Evolutionary conservation across 179 eudicot genomes (phyloP), one percentile per base, ranked within the genome.

Genomic region (Beta macrorhiza): DNA sequence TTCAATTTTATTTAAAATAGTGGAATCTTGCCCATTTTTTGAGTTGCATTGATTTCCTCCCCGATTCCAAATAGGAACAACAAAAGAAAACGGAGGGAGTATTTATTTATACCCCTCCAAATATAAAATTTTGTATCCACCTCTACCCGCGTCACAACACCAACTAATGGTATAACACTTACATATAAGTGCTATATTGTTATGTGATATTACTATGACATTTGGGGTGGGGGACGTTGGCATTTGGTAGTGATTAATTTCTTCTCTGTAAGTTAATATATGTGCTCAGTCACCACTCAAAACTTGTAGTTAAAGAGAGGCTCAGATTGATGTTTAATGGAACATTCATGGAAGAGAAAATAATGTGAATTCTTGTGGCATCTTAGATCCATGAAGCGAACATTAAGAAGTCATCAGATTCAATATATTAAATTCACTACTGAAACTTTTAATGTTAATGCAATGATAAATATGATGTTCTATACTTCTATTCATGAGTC

Each of bases 271-370:
- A 67, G 47, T 32, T 5, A 67, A 8, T 32, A 37, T 67, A 67
- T 67, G 49, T 14, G 47, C 7, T 67, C 71, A 67, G 3, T 67
- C 67, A 62, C 67, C 20, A 62, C 14, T 37, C 42, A 37, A 37
- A 2, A 37, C 42, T 10, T 9, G 67, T 63, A 20, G 67, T 22
- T 63, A 63, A 22, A 63, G 72, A 14, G 22, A 68, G 52, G 79
- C 61, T 37, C n/a, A 77, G 45, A 51, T 47, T 77, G 72, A 12
- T 49, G 44, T 63, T 77, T 0, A 77, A 63, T 76, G 72, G 22
- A 77, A 47, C 72, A 62, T 77, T 77, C 58, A 77, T 61, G 72
- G 15, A 45, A 19, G 72, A 77, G 68, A 59, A 76, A 61, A 61
- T 42, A 44, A 2, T 58, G 20, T 42, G 68, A 37, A 37, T 37